phyloP scores from a whole-genome alignment of 164 flowering plant genomes.

The Berberis thunbergii region DNA sequence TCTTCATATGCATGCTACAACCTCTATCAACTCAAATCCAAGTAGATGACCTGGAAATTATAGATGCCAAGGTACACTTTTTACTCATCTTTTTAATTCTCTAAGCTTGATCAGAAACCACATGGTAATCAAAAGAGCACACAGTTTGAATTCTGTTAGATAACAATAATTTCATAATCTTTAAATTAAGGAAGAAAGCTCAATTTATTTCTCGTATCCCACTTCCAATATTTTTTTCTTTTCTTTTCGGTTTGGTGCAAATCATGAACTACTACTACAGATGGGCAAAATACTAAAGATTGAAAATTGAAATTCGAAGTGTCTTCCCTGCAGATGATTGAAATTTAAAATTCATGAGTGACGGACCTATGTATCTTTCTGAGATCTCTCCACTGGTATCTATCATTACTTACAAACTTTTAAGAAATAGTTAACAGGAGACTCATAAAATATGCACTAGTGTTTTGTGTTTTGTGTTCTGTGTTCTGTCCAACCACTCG shows the following conservation, averaged over 20 bases:
- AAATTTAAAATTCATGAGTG: too few relatives aligned
- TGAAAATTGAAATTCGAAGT: too few relatives aligned
- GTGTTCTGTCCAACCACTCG: not conserved
- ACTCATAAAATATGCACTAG: not conserved
- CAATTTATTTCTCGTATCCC: too few relatives aligned
- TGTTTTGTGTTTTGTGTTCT: not conserved
- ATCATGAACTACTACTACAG: too few relatives aligned
- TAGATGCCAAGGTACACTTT: conserved; percentile 72
- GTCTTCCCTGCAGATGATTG: too few relatives aligned
- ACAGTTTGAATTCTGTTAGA: not conserved
- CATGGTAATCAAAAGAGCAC: not conserved
- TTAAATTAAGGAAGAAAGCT: too few relatives aligned
- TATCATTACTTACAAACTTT: not conserved
- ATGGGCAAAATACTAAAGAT: too few relatives aligned
- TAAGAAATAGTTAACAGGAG: not conserved
- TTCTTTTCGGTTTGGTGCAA: too few relatives aligned
- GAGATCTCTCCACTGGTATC: not conserved
- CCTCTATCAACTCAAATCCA: conserved; percentile 53
- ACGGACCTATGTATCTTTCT: too few relatives aligned
- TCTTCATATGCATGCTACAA: conserved; percentile 75
- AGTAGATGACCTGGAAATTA: conserved; percentile 63
- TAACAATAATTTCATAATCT: too few relatives aligned
- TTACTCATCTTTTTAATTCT: conserved; percentile 1
- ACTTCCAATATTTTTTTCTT: too few relatives aligned
- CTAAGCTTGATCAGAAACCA: not conserved